Evolutionary conservation across 1,284 basidiomycete species (phyloP).

Genomic region (Trichosporon coremiiforme): DNA sequence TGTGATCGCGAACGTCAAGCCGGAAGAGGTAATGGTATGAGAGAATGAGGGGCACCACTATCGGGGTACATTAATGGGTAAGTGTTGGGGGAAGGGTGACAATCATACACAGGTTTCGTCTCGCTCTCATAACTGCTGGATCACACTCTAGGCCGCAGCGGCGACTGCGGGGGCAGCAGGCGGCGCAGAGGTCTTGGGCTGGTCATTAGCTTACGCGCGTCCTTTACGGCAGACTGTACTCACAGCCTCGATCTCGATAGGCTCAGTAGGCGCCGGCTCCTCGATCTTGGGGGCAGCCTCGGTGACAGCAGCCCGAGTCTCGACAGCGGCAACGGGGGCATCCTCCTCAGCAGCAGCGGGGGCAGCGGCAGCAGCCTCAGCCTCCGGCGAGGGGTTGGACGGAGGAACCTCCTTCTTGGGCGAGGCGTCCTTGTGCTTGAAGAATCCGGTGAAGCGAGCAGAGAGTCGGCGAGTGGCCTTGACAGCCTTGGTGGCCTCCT

Average conservation of each 20-base stretch:
- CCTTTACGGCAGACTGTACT: slow-evolving; percentile 28
- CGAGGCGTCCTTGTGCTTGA: slow-evolving; percentile 38
- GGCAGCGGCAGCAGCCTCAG: slow-evolving; percentile 32
- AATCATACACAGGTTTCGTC: slow-evolving; percentile 33
- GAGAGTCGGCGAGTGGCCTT: slow-evolving; percentile 53
- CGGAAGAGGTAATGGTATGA: slow-evolving; percentile 1
- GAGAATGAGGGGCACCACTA: slow-evolving; percentile 21
- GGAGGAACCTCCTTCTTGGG: slow-evolving; percentile 35
- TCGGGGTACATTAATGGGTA: slow-evolving; percentile 27
- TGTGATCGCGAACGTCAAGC: slow-evolving; percentile 15
- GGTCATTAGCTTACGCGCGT: slow-evolving; percentile 19
- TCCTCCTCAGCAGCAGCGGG: slow-evolving; percentile 26
- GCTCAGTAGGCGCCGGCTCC: slow-evolving; percentile 45
- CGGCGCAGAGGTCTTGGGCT: slow-evolving; percentile 38
- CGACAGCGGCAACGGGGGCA: slow-evolving; percentile 12
- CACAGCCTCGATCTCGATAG: slow-evolving; percentile 50
- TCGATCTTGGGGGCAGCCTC: slow-evolving; percentile 50
- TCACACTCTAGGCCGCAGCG: slow-evolving; percentile 42
- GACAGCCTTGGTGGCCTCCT: slow-evolving; percentile 38
- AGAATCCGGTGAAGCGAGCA: slow-evolving; percentile 48
- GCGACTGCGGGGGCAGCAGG: slow-evolving; percentile 43
- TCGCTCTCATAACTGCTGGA: slow-evolving; percentile 16
- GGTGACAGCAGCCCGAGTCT: slow-evolving; percentile 34
- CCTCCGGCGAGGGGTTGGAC: slow-evolving; percentile 23
- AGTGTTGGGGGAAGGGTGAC: slow-evolving; percentile 24